Evolutionary conservation across 1,284 basidiomycete genomes (phyloP), one percentile per base, ranked within the genome.

Genomic region (Quambalaria eucalypti): DNA sequence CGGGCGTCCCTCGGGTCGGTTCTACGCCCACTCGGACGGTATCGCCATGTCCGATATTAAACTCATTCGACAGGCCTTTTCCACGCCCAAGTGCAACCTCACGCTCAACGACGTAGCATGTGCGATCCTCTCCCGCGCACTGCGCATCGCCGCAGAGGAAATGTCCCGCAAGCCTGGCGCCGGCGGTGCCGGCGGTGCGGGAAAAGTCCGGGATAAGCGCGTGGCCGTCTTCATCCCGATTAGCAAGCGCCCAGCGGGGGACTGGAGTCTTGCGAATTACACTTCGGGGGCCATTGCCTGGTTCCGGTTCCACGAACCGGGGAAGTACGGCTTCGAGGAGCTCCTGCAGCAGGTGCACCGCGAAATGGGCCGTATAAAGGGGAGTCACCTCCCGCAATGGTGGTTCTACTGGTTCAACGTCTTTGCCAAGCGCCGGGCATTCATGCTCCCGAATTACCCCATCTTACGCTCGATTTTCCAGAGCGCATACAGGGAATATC

Each of bases 211-310:
- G 48, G 73, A 73, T 55, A 66, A 68, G 51, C 68, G 73, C n/a
- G 63, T 71, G 7, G 71, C 73, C 44, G 61, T 74, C 52, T 73
- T 74, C 59, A 62, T 74, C 8, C 73, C 73, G 30, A 71, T 74
- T 55, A 66, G 62, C 21, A 54, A 68, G 28, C 68, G 73, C 28
- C 69, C 68, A 29, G 56, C 61, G 39, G 71, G 71, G 23, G 65
- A 74, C 50, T 74, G 71, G 69, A 61, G 62, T 31, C 58, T 74
- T 50, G 61, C 59, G 59, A 74, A 74, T 48, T 66, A 52, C 33
- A 74, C 73, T 5, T 72, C 71, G 7, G 73, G 71, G 7, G 65
- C 65, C 4, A 65, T 74, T 30, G 68, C 68, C 2, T 74, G 73
- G 73, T 61, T 74, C 31, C 56, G 58, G 25, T 73, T 71, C 53